Evolutionary conservation across 2,329 filamentous ascomycete species (phyloP), one percentile per base, ranked within the genome.

Genomic region (Anisogramma anomala): DNA sequence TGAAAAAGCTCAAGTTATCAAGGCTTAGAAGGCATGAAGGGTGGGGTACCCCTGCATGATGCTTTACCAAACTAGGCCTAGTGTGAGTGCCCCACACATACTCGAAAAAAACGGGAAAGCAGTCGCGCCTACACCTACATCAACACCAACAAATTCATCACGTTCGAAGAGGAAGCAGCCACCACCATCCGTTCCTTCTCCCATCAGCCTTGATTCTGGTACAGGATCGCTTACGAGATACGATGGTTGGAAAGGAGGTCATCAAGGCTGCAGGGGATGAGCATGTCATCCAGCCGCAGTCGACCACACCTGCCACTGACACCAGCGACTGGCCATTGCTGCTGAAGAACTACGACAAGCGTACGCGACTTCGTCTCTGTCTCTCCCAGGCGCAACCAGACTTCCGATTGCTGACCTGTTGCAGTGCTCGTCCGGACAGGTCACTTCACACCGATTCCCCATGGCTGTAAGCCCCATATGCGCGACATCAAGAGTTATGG

Each of bases 391-490:
- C 11, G 2, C 11, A 4, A 32, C 30, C 30, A 32, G 9, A 18
- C 6, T 82, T 72, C 53, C 46, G 48, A 18, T 36, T 33, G 34
- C 40, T 39, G 32, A 32, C 42, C 33, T n/a, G 33, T 39, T 25
- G 46, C 56, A 89, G 85, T 96, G 55, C 80, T 91, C 54, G 82
- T 95, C 55, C 82, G 89, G 59, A 95, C 88, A 52, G 86, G 85
- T 49, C 89, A 98, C 66, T 98, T 94, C 68, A 96, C 89, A 25
- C 91, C 91, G 42, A 96, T 96, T 55, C 86, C 89, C 53, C 82
- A 84, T 62, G 91, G 91, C 58, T 93, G 84, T 69, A 79, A 84
- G 49, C 91, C 91, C 42, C 70, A 93, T 60, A 88, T 86, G 67
- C 84, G 91, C 64, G 89, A 96, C 63, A 75, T 98, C 59, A 95